Percentiles rank a stretch among this genome's conserved stretches.
Conservation (phyloP, 345 rosid genomes). For the Hirschfeldia incana region DNA sequence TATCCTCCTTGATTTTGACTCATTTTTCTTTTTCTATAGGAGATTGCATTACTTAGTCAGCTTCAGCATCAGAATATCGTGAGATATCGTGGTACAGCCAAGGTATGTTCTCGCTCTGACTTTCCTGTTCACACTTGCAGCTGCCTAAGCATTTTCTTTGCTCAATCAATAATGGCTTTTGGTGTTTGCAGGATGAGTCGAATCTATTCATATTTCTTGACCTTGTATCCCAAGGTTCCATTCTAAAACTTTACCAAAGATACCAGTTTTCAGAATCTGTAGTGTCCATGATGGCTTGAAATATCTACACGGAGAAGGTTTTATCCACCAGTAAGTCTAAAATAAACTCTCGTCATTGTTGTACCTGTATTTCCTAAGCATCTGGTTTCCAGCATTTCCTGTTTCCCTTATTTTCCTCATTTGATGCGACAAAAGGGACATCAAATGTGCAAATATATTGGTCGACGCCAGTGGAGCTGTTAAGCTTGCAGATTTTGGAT, state of each 20-base stretch:
- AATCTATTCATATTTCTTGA: slow-evolving; percentile 84
- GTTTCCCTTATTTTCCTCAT: slow-evolving; percentile 16
- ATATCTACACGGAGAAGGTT: slow-evolving; percentile 77
- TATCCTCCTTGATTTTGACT: slow-evolving; percentile 5
- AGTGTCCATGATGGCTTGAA: slow-evolving; percentile 67
- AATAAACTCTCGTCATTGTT: not conserved
- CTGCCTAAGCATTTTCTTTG: slow-evolving; percentile 2
- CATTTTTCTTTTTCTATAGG: slow-evolving; percentile 49
- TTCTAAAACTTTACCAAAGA: slow-evolving; percentile 55
- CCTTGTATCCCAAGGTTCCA: slow-evolving; percentile 77
- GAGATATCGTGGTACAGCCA: slow-evolving; percentile 74
- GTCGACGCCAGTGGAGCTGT: slow-evolving; percentile 78
- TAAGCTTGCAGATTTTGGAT: slow-evolving; percentile 95
- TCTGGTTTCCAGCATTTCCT: no score
- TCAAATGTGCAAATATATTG: slow-evolving; percentile 89
- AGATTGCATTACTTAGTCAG: slow-evolving; percentile 76
- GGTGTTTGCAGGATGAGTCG: slow-evolving; percentile 64
- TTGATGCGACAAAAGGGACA: slow-evolving; percentile 57
- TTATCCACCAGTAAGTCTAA: slow-evolving; percentile 67
- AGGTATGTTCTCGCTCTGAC: slow-evolving; percentile 45
- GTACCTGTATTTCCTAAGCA: not conserved
- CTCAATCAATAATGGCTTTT: not conserved
- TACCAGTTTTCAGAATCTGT: slow-evolving; percentile 65
- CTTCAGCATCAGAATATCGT: slow-evolving; percentile 86
- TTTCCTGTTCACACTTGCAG: slow-evolving; percentile 13